Evolutionary conservation across 1,284 basidiomycete genomes (phyloP).

Genomic region (Ustilago esculenta): DNA sequence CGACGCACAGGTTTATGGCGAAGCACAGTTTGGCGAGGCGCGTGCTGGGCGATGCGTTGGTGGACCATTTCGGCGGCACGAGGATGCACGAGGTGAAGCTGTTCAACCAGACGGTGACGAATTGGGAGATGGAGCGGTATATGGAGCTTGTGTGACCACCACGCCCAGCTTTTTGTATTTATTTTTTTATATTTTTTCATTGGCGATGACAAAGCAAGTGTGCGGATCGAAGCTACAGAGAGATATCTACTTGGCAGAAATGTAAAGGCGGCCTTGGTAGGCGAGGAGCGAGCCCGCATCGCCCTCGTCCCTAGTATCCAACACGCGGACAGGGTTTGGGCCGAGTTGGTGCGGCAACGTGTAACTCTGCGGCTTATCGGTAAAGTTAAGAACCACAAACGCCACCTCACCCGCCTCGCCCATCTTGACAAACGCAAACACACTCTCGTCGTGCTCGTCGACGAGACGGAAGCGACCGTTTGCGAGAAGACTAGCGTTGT

Average conservation of each 20-base stretch:
- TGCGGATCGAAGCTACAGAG: no score
- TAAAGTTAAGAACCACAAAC: conserved; percentile 54
- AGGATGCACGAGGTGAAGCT: conserved; percentile 85
- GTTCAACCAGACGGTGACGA: conserved; percentile 89
- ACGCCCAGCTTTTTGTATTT: no score
- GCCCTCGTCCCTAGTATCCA: conserved; percentile 23
- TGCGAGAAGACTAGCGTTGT: conserved; percentile 71
- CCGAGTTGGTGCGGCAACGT: conserved; percentile 26
- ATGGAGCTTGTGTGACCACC: conserved; percentile 47
- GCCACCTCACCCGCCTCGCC: conserved; percentile 65
- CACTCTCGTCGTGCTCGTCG: conserved; percentile 69
- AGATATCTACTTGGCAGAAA: conserved; percentile 13
- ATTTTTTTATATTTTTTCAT: no score
- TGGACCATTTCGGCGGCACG: conserved; percentile 92
- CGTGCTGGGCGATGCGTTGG: conserved; percentile 85
- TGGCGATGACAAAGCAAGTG: no score
- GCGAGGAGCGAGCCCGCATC: conserved; percentile 18
- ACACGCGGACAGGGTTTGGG: conserved; percentile 6
- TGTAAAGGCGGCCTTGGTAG: conserved; percentile 40
- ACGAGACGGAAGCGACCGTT: conserved; percentile 74
- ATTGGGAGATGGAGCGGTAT: conserved; percentile 83
- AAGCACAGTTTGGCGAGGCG: conserved; percentile 82
- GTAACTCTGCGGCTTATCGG: conserved; percentile 30
- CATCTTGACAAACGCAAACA: conserved; percentile 73
- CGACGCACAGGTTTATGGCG: conserved; percentile 81